These are phyloP conservation scores for Leccinum variicolor DNA, from an alignment of 768 basidiomycete genomes.

Conservation along the genomic window DNA sequence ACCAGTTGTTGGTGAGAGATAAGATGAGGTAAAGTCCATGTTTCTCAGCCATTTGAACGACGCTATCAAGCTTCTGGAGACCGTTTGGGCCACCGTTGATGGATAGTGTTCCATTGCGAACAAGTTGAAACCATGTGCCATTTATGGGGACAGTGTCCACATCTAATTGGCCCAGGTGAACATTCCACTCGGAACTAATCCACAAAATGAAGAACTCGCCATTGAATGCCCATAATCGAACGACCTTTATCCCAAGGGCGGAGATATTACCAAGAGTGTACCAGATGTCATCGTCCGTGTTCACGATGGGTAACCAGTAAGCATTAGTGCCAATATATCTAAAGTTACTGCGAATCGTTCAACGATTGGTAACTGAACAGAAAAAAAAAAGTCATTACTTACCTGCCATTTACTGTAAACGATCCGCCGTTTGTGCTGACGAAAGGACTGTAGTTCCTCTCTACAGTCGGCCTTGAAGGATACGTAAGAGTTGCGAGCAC, in stretches of 20 bases:
- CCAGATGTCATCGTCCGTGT: conserved; percentile 53
- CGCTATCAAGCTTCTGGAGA: conserved; percentile 58
- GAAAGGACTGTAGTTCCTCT: conserved; percentile 38
- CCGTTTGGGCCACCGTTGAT: conserved; percentile 63
- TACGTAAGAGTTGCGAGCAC: conserved; percentile 27
- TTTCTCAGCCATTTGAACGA: conserved; percentile 51
- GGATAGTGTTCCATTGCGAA: conserved; percentile 49
- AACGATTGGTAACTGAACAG: conserved; percentile 19
- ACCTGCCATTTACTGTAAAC: conserved; percentile 58
- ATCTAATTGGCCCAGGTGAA: conserved; percentile 34
- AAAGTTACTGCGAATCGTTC: conserved; percentile 33
- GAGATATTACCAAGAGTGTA: conserved; percentile 56
- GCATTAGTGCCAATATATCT: conserved; percentile 55
- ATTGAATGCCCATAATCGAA: conserved; percentile 73
- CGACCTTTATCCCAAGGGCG: conserved; percentile 51
- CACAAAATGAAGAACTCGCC: conserved; percentile 32
- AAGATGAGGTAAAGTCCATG: conserved; percentile 51
- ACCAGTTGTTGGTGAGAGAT: conserved; percentile 63
- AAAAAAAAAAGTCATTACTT: background rate
- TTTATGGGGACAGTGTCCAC: conserved; percentile 50
- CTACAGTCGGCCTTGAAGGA: conserved; percentile 32
- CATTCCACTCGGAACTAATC: background rate
- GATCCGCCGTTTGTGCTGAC: conserved; percentile 42
- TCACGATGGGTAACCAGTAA: conserved; percentile 62
- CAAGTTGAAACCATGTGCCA: conserved; percentile 63